Conservation (phyloP, 192 early-diverging fungal species). For the Obelidium mucronatum region DNA sequence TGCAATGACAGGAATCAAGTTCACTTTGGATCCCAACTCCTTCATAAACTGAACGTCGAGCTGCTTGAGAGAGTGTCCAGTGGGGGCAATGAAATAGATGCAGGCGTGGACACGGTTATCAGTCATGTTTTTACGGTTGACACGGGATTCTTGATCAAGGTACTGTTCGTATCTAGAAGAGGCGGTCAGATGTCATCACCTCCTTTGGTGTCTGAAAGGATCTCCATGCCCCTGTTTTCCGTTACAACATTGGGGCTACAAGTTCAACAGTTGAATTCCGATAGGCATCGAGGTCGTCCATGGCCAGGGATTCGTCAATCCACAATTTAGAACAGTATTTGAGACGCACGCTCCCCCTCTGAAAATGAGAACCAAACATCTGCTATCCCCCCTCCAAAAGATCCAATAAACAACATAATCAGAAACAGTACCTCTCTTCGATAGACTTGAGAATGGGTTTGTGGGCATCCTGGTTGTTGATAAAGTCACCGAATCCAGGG, state of each 20-base stretch:
- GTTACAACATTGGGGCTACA: too few relatives aligned
- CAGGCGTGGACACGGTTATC: constrained; percentile 91
- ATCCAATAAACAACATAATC: too few relatives aligned
- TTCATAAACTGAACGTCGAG: constrained; percentile 98
- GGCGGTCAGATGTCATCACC: too few relatives aligned
- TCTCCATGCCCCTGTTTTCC: too few relatives aligned
- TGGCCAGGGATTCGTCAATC: too few relatives aligned
- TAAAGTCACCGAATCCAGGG: constrained; percentile 79
- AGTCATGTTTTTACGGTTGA: constrained; percentile 61
- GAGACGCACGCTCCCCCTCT: too few relatives aligned
- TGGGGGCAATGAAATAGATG: constrained; percentile 98
- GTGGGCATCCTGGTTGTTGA: constrained; percentile 82
- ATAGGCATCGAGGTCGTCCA: too few relatives aligned
- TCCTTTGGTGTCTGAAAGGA: too few relatives aligned
- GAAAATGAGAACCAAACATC: too few relatives aligned
- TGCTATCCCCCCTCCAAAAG: too few relatives aligned
- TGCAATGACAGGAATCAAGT: constrained; percentile 98
- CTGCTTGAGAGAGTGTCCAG: constrained; percentile 91
- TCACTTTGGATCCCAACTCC: constrained; percentile 90
- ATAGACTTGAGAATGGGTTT: constrained; percentile 93
- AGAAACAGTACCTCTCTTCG: constrained; percentile 90
- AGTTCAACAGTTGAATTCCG: too few relatives aligned
- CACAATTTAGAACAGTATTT: too few relatives aligned
- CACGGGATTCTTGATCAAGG: constrained; percentile 82
- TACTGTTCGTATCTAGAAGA: constrained; percentile 86